Base-by-base conservation (phyloP, 495 filamentous ascomycete genomes). In the Baudoinia panamericana region DNA sequence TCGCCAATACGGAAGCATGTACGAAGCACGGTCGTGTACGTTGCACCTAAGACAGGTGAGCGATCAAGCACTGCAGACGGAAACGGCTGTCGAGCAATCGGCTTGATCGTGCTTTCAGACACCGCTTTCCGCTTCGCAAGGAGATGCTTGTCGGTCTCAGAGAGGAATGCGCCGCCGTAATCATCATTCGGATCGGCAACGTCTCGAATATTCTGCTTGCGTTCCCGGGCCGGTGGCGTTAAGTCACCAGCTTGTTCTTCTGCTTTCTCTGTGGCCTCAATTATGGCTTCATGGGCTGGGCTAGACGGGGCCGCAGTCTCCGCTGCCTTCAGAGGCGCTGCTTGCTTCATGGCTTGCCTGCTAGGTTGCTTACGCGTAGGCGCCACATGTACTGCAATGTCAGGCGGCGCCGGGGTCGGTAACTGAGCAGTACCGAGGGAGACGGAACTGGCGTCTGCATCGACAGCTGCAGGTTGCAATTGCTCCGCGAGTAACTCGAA, bases 1-100 rank as follows among this genome's bases (percentile, higher is more conserved):
- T 75, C 68, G 13, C 70, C 73, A 31, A 74, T 63, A 6, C 72
- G 68, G 51, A 81, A 81, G 45, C 73, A 79, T 2, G 68, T 72
- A 25, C 72, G 67, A 3, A 78, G 56, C 10, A 68, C 30, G 2
- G 49, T 60, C 11, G 56, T 42, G 25, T 65, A 50, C 1, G 69
- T 67, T 15, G 75, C 47, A 10, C 74, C 72, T 1, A 64, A 46
- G 22, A 80, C 58, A 0, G 62, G 63, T 19, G 66, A 68, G 15
- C 71, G 67, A 47, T 74, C 70, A 1, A 56, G 57, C 17, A 71
- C 50, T 9, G 56, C 60, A 8, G 30, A 27, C 15, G 72, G 74
- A 46, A 75, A 76, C 0, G 62, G 45, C 1, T 63, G 57, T 22
- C 74, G 55, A 8, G 62, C 58, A 39, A 77, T 39, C 54, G 64